These are phyloP conservation scores for Bigelowiella natans DNA, from an alignment of 78 protist genomes.

Conservation along the genomic window DNA sequence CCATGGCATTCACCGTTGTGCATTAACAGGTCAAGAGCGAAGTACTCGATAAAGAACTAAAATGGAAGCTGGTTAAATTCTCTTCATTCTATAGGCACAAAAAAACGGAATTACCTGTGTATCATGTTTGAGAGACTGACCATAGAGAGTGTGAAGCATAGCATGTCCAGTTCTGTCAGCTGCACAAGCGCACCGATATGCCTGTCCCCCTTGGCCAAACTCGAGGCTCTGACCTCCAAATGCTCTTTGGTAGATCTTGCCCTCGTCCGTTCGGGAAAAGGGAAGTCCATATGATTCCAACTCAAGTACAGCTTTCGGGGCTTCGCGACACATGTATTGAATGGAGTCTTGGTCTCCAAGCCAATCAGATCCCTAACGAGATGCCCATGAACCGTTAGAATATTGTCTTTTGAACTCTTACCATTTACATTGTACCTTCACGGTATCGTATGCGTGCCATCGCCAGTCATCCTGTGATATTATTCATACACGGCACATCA, in stretches of 20 bases:
- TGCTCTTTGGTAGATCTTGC: slow-evolving; percentile 77
- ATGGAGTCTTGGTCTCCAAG: slow-evolving; percentile 91
- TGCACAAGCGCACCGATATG: slow-evolving; percentile 86
- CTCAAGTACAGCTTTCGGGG: slow-evolving; percentile 87
- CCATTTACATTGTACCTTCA: slow-evolving; percentile 74
- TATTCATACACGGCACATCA: not conserved
- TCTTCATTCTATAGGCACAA: slow-evolving; percentile 31
- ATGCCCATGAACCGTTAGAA: too few species aligned
- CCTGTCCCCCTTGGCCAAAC: slow-evolving; percentile 59
- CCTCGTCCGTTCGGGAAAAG: slow-evolving; percentile 92
- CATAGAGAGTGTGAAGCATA: slow-evolving; percentile 93
- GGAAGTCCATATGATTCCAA: slow-evolving; percentile 94
- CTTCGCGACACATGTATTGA: slow-evolving; percentile 94
- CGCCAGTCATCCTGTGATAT: slow-evolving; percentile 87
- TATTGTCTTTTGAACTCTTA: too few species aligned
- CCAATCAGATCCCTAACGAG: slow-evolving; percentile 31
- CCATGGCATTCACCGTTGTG: slow-evolving; percentile 28
- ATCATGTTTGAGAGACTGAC: slow-evolving; percentile 54
- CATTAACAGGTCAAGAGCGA: slow-evolving; percentile 93
- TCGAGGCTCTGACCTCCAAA: slow-evolving; percentile 67
- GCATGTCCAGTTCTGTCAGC: slow-evolving; percentile 99
- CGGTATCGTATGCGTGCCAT: slow-evolving; percentile 96
- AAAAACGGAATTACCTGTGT: not conserved
- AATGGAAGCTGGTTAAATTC: too few species aligned
- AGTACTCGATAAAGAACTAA: slow-evolving; percentile 87